Evolutionary conservation across 2,329 filamentous ascomycete genomes (phyloP).

Genomic region (Pseudopyrenochaeta lycopersici): DNA sequence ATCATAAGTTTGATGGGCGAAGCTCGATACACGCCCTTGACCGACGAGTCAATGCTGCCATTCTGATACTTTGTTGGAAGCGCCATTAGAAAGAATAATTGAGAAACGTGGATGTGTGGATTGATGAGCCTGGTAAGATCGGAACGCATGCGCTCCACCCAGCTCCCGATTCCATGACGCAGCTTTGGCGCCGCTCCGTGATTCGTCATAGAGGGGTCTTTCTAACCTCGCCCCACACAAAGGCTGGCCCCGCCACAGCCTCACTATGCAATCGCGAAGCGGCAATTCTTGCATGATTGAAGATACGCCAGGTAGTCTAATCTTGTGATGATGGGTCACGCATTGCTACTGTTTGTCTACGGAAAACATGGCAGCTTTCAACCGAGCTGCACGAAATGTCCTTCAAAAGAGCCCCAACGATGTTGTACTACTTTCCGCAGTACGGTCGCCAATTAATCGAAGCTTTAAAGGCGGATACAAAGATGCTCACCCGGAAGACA

Average conservation of each 20-base stretch:
- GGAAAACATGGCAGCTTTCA: slow-evolving; percentile 38
- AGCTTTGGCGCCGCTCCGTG: slow-evolving; percentile 14
- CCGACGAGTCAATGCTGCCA: slow-evolving; percentile 43
- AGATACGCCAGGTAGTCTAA: slow-evolving; percentile 11
- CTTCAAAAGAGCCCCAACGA: slow-evolving; percentile 91
- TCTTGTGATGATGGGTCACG: slow-evolving; percentile 1
- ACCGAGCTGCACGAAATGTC: slow-evolving; percentile 61
- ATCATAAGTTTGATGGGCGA: slow-evolving; percentile 50
- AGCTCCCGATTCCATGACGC: slow-evolving; percentile 8
- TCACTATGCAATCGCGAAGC: slow-evolving; percentile 18
- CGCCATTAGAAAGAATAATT: slow-evolving; percentile 30
- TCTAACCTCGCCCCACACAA: slow-evolving; percentile 40
- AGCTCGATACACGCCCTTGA: slow-evolving; percentile 46
- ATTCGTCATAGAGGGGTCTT: slow-evolving; percentile 42
- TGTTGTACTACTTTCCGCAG: slow-evolving; percentile 89
- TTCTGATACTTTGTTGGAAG: slow-evolving; percentile 46
- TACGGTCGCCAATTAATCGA: slow-evolving; percentile 88
- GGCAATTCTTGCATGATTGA: slow-evolving; percentile 29
- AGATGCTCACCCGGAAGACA: slow-evolving; percentile 87
- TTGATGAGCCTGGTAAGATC: slow-evolving; percentile 3
- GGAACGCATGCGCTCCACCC: slow-evolving; percentile 9
- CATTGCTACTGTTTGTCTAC: background rate
- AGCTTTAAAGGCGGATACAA: slow-evolving; percentile 92
- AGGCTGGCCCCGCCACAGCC: slow-evolving; percentile 40
- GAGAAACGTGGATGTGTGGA: background rate